Percentiles rank a stretch among this genome's conserved stretches.
phyloP scores from a whole-genome alignment of 1,284 basidiomycete species.

The Ganoderma multipileum region DNA sequence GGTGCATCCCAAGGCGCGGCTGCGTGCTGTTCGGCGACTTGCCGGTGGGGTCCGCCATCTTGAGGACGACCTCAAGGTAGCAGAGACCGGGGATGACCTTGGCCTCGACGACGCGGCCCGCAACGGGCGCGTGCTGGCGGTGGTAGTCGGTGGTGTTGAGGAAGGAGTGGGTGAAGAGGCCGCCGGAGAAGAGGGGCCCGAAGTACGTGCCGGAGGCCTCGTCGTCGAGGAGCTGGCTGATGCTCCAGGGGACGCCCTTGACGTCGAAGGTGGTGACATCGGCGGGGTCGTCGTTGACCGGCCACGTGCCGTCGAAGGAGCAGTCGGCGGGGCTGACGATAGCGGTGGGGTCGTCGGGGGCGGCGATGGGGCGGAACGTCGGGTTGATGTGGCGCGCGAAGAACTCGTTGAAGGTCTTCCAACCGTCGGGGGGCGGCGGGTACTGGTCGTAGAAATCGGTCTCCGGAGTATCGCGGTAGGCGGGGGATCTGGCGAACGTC shows the following conservation, averaged over 20 bases:
- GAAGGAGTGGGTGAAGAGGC: slow-evolving; percentile 33
- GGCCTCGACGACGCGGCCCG: slow-evolving; percentile 30
- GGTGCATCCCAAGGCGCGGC: slow-evolving; percentile 20
- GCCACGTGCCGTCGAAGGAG: slow-evolving; percentile 29
- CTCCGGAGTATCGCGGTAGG: slow-evolving; percentile 22
- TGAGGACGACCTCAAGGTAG: slow-evolving; percentile 30
- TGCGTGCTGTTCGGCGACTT: neutral
- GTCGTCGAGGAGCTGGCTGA: slow-evolving; percentile 31
- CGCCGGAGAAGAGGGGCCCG: slow-evolving; percentile 27
- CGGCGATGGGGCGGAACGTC: slow-evolving; percentile 25
- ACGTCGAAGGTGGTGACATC: slow-evolving; percentile 17
- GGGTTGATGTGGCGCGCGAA: slow-evolving; percentile 30
- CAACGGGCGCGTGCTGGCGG: slow-evolving; percentile 34
- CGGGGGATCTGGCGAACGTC: slow-evolving; percentile 21
- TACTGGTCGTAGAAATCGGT: slow-evolving; percentile 29
- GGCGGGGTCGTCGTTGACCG: slow-evolving; percentile 22
- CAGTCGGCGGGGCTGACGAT: slow-evolving; percentile 33
- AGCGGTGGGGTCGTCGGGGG: slow-evolving; percentile 14
- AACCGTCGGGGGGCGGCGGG: slow-evolving; percentile 17
- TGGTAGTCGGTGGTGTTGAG: slow-evolving; percentile 34
- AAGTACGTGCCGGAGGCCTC: slow-evolving; percentile 2
- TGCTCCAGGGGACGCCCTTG: slow-evolving; percentile 32
- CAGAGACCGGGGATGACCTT: slow-evolving; percentile 32
- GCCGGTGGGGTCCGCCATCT: neutral
- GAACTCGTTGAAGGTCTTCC: slow-evolving; percentile 36